phyloP scores from a whole-genome alignment of 805 yeast species.

The Metschnikowia colocasiae region DNA sequence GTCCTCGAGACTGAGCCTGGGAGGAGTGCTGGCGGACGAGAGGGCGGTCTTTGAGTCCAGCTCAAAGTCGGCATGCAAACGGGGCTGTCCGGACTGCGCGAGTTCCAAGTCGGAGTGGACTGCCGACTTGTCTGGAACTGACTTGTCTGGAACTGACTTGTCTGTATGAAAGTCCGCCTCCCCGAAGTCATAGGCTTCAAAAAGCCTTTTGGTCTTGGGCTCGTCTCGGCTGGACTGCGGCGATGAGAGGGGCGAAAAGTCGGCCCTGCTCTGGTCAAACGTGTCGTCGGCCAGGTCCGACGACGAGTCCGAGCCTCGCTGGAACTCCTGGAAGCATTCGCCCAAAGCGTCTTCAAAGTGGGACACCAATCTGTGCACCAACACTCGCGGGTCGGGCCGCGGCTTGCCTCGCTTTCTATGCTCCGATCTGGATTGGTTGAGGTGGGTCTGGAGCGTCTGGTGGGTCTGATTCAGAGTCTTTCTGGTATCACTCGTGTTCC shows the following conservation, averaged over 20 bases:
- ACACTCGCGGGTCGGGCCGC: not conserved
- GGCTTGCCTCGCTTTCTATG: no score
- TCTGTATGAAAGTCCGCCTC: no score
- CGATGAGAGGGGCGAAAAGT: constrained; percentile 29
- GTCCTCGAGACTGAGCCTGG: constrained; percentile 13
- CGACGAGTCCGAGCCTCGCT: not conserved
- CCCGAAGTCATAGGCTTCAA: no score
- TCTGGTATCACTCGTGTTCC: no score
- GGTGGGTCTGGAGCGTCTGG: no score
- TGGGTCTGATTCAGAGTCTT: no score
- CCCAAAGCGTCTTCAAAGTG: constrained; percentile 5
- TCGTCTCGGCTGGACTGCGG: constrained; percentile 24
- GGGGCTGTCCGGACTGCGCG: no score
- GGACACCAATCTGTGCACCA: not conserved
- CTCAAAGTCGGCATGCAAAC: not conserved
- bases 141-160: no score
- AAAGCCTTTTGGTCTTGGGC: no score
- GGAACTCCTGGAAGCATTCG: constrained; percentile 2
- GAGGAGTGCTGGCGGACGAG: constrained; percentile 1
- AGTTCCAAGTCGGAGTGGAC: no score
- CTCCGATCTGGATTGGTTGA: no score
- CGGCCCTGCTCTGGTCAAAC: constrained; percentile 10
- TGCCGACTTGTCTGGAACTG: no score
- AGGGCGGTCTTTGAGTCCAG: constrained; percentile 2
- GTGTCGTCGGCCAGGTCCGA: constrained; percentile 12